phyloP scores from a whole-genome alignment of 1,284 basidiomycete genomes.

The Papiliotrema flavescens region DNA sequence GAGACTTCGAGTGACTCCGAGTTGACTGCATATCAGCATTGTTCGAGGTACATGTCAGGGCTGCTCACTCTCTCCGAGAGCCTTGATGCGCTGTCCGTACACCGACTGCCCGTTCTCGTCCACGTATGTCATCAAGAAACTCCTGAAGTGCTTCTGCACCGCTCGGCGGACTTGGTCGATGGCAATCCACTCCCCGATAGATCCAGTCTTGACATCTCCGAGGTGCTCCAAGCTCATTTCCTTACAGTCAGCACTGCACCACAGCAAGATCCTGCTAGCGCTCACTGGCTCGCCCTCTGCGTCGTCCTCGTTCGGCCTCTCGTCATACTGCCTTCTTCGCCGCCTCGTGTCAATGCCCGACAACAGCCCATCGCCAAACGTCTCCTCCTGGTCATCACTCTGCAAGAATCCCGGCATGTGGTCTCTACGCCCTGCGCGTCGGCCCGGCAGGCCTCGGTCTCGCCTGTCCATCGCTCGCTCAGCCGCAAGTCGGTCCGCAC shows the following conservation, averaged over 20 bases:
- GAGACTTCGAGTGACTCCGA: constrained; percentile 96
- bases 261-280: constrained; percentile 5
- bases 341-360: constrained; percentile 67
- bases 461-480: constrained; percentile 85
- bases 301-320: constrained; percentile 78
- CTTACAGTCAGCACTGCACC: constrained; percentile 48
- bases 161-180: constrained; percentile 84
- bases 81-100: constrained; percentile 89
- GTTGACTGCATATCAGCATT: constrained; percentile 61
- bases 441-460: constrained; percentile 71
- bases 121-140: constrained; percentile 93
- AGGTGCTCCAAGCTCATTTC: constrained; percentile 94
- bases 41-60: not conserved
- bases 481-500: constrained; percentile 71
- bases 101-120: constrained; percentile 88
- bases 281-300: constrained; percentile 74
- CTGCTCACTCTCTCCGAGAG: constrained; percentile 87
- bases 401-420: constrained; percentile 81
- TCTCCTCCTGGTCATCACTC: constrained; percentile 65
- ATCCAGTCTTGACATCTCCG: constrained; percentile 94
- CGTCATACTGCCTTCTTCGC: constrained; percentile 81
- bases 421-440: constrained; percentile 67
- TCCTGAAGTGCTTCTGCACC: constrained; percentile 86
- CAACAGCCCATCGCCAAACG: constrained; percentile 54
- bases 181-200: constrained; percentile 95